These are phyloP conservation scores for Dactylis glomerata DNA, from an alignment of 176 grass and related monocot species.

Conservation along the genomic window DNA sequence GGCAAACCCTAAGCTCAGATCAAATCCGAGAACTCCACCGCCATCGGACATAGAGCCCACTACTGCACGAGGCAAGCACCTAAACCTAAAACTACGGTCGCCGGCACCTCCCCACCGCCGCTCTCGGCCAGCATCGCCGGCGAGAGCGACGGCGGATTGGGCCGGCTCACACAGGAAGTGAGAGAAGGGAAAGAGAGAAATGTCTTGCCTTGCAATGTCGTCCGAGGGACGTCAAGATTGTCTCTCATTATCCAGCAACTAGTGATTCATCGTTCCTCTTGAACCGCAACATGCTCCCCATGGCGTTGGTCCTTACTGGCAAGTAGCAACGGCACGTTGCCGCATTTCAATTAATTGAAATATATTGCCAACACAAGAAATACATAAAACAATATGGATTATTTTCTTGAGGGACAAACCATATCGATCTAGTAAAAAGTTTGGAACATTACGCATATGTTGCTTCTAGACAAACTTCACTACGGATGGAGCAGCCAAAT, in stretches of 20 bases:
- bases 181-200: no score
- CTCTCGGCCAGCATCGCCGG: no score
- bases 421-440: background rate
- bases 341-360: constrained; percentile 21
- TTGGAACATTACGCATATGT: background rate
- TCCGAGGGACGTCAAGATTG: constrained; percentile 46
- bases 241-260: constrained; percentile 24
- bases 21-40: no score
- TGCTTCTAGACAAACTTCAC: background rate
- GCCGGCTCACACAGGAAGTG: no score
- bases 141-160: no score
- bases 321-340: constrained; percentile 42
- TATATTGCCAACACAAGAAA: background rate
- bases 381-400: background rate
- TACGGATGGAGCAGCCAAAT: background rate
- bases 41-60: no score
- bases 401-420: background rate
- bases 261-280: constrained; percentile 34
- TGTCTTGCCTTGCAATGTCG: no score
- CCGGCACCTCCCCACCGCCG: no score
- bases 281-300: constrained; percentile 49
- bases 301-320: constrained; percentile 38
- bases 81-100: no score
- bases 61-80: no score
- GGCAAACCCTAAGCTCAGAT: no score